Conservation (phyloP, 2,329 filamentous ascomycete genomes). For the Gaeumannomyces tritici region DNA sequence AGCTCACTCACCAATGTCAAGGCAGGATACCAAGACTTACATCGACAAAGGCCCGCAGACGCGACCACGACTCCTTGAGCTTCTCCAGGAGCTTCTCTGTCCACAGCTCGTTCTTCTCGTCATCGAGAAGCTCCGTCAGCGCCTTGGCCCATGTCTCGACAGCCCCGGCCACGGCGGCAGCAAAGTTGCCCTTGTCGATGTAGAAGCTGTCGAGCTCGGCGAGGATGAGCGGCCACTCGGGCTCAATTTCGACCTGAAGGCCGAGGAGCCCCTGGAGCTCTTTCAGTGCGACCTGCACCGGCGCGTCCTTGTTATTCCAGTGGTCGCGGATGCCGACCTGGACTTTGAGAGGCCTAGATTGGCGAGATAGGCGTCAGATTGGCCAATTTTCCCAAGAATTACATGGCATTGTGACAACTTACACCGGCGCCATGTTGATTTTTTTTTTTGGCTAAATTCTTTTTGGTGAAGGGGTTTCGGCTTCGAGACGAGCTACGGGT, state of each 20-base stretch:
- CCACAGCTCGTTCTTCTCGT: conserved; percentile 27
- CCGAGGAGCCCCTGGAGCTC: conserved; percentile 26
- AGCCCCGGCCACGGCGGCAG: conserved; percentile 23
- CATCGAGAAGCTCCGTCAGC: conserved; percentile 30
- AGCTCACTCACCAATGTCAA: too few relatives aligned
- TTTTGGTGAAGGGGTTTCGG: too few relatives aligned
- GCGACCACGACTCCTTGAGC: conserved; percentile 10
- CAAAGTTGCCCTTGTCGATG: conserved; percentile 28
- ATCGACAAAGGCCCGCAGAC: conserved; percentile 26
- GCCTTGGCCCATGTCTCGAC: conserved; percentile 29
- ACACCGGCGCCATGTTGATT: not conserved
- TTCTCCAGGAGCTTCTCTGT: conserved; percentile 30
- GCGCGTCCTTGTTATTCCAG: conserved; percentile 25
- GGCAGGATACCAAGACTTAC: conserved; percentile 13
- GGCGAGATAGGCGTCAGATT: not conserved
- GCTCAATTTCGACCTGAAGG: conserved; percentile 25
- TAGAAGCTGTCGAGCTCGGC: conserved; percentile 26
- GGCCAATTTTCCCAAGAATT: not conserved
- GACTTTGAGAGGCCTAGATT: conserved; percentile 29
- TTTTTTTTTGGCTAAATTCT: too few relatives aligned
- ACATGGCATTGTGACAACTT: not conserved
- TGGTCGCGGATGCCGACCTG: conserved; percentile 31
- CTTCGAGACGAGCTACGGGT: too few relatives aligned
- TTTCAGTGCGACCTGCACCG: conserved; percentile 22
- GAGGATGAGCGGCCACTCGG: conserved; percentile 33